Conservation (phyloP, 768 basidiomycete genomes). For the Vararia minispora region DNA sequence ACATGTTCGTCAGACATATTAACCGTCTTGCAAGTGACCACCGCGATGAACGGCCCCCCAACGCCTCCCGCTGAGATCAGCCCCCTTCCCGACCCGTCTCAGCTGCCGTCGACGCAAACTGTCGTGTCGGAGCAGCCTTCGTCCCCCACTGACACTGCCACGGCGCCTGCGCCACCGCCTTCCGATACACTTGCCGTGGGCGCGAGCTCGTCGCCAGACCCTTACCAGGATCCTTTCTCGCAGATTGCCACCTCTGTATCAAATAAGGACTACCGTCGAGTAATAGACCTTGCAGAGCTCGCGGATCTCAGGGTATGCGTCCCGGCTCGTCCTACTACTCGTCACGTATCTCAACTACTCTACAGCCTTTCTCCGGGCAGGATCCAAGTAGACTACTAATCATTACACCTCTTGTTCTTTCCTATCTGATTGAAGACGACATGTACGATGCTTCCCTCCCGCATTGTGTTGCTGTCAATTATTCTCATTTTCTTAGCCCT, state of each 20-base stretch:
- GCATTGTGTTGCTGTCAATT: constrained; percentile 1
- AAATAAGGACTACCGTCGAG: constrained; percentile 33
- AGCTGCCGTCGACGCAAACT: constrained; percentile 8
- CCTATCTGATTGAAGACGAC: constrained; percentile 53
- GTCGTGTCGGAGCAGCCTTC: constrained; percentile 4
- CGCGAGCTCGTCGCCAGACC: too few relatives aligned
- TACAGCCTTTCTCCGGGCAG: constrained; percentile 16
- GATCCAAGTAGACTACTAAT: constrained; percentile 30
- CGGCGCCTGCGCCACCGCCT: not conserved
- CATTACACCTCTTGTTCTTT: constrained; percentile 49
- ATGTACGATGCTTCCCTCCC: constrained; percentile 30
- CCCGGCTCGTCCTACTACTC: not conserved
- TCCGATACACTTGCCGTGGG: not conserved
- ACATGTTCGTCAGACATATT: not conserved
- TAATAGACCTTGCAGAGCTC: constrained; percentile 43
- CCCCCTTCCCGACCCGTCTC: constrained; percentile 25
- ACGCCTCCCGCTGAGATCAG: constrained; percentile 57
- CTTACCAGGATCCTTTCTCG: constrained; percentile 1
- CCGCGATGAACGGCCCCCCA: constrained; percentile 52
- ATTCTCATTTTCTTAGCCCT: constrained; percentile 29
- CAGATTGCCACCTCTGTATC: constrained; percentile 4
- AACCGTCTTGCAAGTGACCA: constrained; percentile 1
- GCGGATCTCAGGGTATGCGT: constrained; percentile 44
- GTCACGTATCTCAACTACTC: not conserved
- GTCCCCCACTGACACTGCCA: constrained; percentile 3